Evolutionary conservation across 495 filamentous ascomycete species (phyloP), one percentile per base, ranked within the genome.

Genomic region (Parathielavia hyrcaniae): DNA sequence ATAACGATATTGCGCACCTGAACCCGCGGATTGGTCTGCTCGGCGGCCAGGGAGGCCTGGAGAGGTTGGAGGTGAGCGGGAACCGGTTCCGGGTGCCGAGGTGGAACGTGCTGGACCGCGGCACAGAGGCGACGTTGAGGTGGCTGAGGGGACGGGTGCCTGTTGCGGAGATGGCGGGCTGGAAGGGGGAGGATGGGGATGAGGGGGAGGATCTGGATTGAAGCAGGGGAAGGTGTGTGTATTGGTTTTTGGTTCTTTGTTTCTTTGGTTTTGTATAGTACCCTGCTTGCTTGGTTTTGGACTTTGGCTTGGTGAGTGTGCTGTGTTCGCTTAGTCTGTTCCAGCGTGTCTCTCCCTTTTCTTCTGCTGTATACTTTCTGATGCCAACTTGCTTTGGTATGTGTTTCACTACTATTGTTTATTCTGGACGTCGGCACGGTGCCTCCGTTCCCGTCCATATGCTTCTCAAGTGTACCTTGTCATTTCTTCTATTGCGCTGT

Each of bases 51-150:
- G 50, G 81, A 50, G 79, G 81, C 6, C 67, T 82, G 17, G 73
- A 79, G 65, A 68, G 66, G 52, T 57, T 83, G 12, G 82, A 90
- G 46, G 85, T 95, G 17, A 83, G 81, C 20, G 89, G 89, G 10
- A 96, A 95, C 68, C 78, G 77, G 30, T 95, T 96, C 69, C 73
- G 87, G 19, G 91, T 96, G 44, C 92, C 92, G n/a, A 79, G 87
- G 41, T 90, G 85, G 79, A 89, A 87, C 53, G 79, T 95, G 14
- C 73, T 97, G 55, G 88, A 90, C 54, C 88, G 91, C 58, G 92
- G 92, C 9, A 96, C 90, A 1, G 89, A 95, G 66, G 84, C 87
- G 17, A 81, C 90, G n/a, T 75, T 96, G 62, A 78, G 86, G 50
- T 97, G 88, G 86, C 67, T 96, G 55, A 83, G 87, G 58, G 86